Conservation (phyloP, 768 basidiomycete genomes). For the Melanogaster broomeanus region DNA sequence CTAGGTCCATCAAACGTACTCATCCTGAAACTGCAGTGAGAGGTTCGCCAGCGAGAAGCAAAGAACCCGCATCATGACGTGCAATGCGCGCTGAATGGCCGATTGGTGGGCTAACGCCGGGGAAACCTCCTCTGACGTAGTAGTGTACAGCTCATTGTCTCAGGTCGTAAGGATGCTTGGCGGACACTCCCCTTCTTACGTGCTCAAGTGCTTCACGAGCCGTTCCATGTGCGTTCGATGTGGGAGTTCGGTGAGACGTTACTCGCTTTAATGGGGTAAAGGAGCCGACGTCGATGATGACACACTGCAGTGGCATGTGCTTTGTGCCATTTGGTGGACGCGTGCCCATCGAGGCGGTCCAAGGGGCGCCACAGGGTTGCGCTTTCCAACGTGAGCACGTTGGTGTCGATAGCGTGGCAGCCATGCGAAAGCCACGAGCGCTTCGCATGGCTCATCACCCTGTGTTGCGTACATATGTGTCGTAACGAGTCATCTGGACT, state of each 20-base stretch:
- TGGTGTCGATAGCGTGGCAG: slow-evolving; percentile 16
- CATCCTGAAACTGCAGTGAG: too few relatives aligned
- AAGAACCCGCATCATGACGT: too few relatives aligned
- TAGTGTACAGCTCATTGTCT: background rate
- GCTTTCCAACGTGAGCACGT: background rate
- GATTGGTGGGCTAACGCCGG: background rate
- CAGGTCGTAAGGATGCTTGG: too few relatives aligned
- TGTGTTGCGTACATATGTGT: background rate
- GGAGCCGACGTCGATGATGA: too few relatives aligned
- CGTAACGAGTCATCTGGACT: background rate
- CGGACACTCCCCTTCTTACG: too few relatives aligned
- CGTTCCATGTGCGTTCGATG: slow-evolving; percentile 5
- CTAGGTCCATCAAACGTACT: too few relatives aligned
- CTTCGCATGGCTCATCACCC: slow-evolving; percentile 11
- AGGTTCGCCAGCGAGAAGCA: background rate
- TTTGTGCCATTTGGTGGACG: background rate
- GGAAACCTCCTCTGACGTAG: background rate
- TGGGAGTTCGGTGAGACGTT: background rate
- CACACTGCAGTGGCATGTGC: too few relatives aligned
- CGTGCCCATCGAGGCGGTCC: too few relatives aligned
- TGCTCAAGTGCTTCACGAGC: too few relatives aligned
- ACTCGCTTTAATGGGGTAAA: background rate
- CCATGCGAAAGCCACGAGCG: slow-evolving; percentile 21
- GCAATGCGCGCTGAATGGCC: too few relatives aligned
- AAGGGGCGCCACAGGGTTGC: too few relatives aligned